Base-by-base conservation (phyloP, 2,329 filamentous ascomycete species). In the Ophiostoma pallidulum region DNA sequence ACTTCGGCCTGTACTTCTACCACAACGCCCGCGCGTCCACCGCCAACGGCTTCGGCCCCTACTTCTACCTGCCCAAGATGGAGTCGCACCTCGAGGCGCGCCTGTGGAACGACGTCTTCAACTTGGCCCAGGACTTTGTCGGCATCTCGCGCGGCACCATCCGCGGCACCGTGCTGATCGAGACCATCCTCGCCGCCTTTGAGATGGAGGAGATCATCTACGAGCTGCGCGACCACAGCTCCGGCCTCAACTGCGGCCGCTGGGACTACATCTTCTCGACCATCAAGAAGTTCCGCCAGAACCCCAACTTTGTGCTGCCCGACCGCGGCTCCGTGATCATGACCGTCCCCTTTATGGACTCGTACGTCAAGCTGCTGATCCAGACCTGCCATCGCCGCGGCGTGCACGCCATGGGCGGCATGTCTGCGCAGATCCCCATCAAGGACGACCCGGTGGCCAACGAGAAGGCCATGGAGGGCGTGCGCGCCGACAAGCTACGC, bases 161-260 rank as follows among this genome's bases (percentile, higher is more conserved):
- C 68, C 85, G 92, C 58, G 92, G 79, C 53, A 98, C 92, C 3
- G 91, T 97, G 33, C 73, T 98, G 59, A 97, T 98, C 62, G 92
- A 98, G 78, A 97, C 92, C 48, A 97, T 98, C 66, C 78, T 91
- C 37, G 92, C 92, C 36, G 92, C 91, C 14, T 98, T 98, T 62
- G 92, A 98, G 76, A 98, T 98, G 92, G 92, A 98, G 60, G 92
- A 98, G 80, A 97, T 98, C 69, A 97, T 98, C 70, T 98, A 96
- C 68, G 92, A 97, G 73, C 83, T 98, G 57, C 85, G 92, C 52
- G 91, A 97, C 64, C 92, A 98, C 75, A 91, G 84, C 66, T 85
- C 91, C 7, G 92, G 92, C 41, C 80, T 98, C 62, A 98, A 98
- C 80, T 97, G 92, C 69, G 92, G 92, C 55, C 85, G 92, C 58